These are phyloP conservation scores for Cryptosporidium sp. DNA, from an alignment of 169 alveolate species.

Conservation along the genomic window DNA sequence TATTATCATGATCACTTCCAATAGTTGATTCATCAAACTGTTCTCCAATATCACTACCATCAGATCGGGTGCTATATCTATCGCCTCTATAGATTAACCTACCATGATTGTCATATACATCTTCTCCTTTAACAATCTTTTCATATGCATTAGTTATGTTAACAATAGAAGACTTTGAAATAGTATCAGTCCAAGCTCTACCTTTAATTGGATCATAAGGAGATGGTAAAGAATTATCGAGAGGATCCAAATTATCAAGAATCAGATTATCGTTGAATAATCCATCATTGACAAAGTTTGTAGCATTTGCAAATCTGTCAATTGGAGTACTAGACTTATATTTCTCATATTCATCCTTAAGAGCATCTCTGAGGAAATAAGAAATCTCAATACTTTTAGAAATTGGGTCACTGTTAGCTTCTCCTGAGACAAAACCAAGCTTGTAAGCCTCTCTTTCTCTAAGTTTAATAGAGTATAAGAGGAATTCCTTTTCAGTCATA, in stretches of 20 bases:
- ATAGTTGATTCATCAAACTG: background rate
- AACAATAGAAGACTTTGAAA: background rate
- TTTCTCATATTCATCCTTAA: constrained; percentile 17
- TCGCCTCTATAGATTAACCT: background rate
- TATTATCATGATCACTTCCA: too few species aligned
- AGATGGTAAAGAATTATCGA: background rate
- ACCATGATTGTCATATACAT: background rate
- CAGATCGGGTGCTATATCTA: too few species aligned
- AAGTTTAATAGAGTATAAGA: background rate
- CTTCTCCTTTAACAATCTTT: constrained; percentile 1
- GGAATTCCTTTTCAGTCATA: constrained; percentile 50
- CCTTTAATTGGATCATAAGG: constrained; percentile 66
- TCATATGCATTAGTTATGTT: background rate
- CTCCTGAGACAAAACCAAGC: background rate
- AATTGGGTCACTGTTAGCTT: background rate
- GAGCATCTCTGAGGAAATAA: constrained; percentile 14
- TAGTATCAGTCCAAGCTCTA: constrained; percentile 17
- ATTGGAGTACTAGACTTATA: constrained; percentile 4
- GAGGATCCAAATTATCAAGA: background rate
- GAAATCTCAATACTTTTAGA: constrained; percentile 4
- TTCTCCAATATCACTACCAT: background rate
- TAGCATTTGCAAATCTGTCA: background rate
- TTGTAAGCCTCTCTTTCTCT: constrained; percentile 20
- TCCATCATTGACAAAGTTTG: constrained; percentile 39
- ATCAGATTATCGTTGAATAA: constrained; percentile 32